Evolutionary conservation across 768 basidiomycete species (phyloP).

Genomic region (Goffeauzyma gilvescens): DNA sequence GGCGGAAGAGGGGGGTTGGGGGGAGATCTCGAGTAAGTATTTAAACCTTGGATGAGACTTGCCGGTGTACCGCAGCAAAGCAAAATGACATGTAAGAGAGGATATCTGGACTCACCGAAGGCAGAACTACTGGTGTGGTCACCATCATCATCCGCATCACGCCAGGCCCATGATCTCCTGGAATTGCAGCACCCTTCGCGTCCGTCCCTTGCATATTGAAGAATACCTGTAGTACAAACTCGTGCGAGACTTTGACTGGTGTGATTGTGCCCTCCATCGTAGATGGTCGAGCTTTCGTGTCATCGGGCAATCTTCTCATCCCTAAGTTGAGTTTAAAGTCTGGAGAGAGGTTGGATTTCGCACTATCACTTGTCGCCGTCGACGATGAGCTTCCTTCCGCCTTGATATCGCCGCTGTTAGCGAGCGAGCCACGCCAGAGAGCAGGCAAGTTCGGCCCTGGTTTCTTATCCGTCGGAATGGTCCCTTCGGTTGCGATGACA

Average conservation of each 20-base stretch:
- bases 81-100: not conserved
- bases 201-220: slow-evolving; percentile 21
- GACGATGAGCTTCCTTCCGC: too few species aligned
- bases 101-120: slow-evolving; percentile 18
- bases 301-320: slow-evolving; percentile 22
- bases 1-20: too few species aligned
- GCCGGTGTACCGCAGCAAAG: not conserved
- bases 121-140: slow-evolving; percentile 17
- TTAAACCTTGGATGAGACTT: not conserved
- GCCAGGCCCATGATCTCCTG: slow-evolving; percentile 18
- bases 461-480: slow-evolving; percentile 13
- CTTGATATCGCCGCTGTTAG: slow-evolving; percentile 7
- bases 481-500: slow-evolving; percentile 18
- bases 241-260: slow-evolving; percentile 16
- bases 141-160: slow-evolving; percentile 25
- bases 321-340: slow-evolving; percentile 17
- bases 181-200: slow-evolving; percentile 12
- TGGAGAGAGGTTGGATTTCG: too few species aligned
- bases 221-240: slow-evolving; percentile 18
- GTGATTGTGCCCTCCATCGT: slow-evolving; percentile 20
- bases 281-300: slow-evolving; percentile 24
- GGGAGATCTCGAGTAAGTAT: too few species aligned
- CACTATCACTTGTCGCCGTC: too few species aligned
- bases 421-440: slow-evolving; percentile 20
- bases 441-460: slow-evolving; percentile 13